These are phyloP conservation scores for Boletellus sp. DNA, from an alignment of 768 basidiomycete species.

Conservation along the genomic window DNA sequence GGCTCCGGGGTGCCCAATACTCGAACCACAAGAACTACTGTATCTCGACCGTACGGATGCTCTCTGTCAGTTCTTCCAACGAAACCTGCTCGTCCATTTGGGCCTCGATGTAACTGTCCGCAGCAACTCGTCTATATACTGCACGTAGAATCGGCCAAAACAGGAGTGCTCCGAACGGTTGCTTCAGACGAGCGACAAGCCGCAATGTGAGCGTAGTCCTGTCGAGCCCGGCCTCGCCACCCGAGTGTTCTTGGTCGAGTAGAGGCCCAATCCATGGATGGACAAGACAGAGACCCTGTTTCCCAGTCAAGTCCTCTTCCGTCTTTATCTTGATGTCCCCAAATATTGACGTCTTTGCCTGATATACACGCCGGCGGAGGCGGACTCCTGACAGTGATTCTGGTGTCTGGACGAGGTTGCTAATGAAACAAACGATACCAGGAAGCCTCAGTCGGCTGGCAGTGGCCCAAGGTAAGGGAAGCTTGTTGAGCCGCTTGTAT, in stretches of 20 bases:
- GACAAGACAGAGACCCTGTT: too few species aligned
- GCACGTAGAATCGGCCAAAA: not conserved
- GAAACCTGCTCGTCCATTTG: not conserved
- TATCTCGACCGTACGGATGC: too few species aligned
- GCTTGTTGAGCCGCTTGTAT: not conserved
- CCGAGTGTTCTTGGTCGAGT: not conserved
- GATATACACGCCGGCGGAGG: not conserved
- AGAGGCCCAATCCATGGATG: too few species aligned
- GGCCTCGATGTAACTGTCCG: not conserved
- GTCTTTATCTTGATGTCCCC: slow-evolving; percentile 3
- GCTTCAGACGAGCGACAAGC: not conserved
- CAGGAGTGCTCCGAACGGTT: not conserved
- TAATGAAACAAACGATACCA: too few species aligned
- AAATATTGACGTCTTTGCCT: not conserved
- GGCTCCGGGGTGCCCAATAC: too few species aligned
- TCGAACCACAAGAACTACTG: too few species aligned
- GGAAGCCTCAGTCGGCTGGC: too few species aligned
- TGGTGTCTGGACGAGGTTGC: not conserved
- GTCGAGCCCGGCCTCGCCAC: not conserved
- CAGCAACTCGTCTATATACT: slow-evolving; percentile 1
- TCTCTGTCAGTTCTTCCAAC: too few species aligned
- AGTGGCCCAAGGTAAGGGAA: too few species aligned
- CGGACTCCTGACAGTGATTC: too few species aligned
- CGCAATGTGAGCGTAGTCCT: not conserved
- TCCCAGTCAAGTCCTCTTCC: not conserved